phyloP scores from a whole-genome alignment of 768 basidiomycete species.

The Kwoniella sp. region DNA sequence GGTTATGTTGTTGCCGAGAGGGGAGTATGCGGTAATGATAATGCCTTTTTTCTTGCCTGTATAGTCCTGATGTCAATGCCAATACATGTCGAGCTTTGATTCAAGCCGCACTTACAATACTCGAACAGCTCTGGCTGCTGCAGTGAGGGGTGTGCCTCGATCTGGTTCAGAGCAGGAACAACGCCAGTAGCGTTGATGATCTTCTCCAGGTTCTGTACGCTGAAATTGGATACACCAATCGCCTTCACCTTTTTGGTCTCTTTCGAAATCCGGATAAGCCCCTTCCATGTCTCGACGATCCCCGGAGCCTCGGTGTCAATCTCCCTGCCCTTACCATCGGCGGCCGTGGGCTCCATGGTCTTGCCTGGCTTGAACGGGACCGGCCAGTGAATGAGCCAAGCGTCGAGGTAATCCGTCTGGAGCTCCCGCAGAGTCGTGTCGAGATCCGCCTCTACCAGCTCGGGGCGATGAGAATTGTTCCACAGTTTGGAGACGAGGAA shows the following conservation, averaged over 20 bases:
- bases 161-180: slow-evolving; percentile 75
- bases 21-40: slow-evolving; percentile 45
- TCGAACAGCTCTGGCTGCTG: slow-evolving; percentile 30
- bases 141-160: slow-evolving; percentile 72
- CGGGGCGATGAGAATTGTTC: slow-evolving; percentile 72
- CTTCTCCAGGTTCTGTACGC: slow-evolving; percentile 57
- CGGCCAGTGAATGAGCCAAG: slow-evolving; percentile 60
- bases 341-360: slow-evolving; percentile 56
- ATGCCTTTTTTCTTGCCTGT: slow-evolving; percentile 42
- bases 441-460: slow-evolving; percentile 71
- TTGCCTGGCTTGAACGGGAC: slow-evolving; percentile 27
- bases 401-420: slow-evolving; percentile 73
- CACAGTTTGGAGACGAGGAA: slow-evolving; percentile 67
- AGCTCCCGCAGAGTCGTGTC: slow-evolving; percentile 74
- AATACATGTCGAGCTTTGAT: background rate
- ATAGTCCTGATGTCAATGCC: background rate
- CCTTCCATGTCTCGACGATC: slow-evolving; percentile 51
- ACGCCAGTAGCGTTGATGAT: slow-evolving; percentile 73
- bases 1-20: slow-evolving; percentile 42
- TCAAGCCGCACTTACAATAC: slow-evolving; percentile 18
- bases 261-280: slow-evolving; percentile 70
- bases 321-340: slow-evolving; percentile 8
- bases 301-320: slow-evolving; percentile 31
- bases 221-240: slow-evolving; percentile 58
- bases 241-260: slow-evolving; percentile 72